Conservation (phyloP, 805 yeast species). For the Yarrowia divulgata region DNA sequence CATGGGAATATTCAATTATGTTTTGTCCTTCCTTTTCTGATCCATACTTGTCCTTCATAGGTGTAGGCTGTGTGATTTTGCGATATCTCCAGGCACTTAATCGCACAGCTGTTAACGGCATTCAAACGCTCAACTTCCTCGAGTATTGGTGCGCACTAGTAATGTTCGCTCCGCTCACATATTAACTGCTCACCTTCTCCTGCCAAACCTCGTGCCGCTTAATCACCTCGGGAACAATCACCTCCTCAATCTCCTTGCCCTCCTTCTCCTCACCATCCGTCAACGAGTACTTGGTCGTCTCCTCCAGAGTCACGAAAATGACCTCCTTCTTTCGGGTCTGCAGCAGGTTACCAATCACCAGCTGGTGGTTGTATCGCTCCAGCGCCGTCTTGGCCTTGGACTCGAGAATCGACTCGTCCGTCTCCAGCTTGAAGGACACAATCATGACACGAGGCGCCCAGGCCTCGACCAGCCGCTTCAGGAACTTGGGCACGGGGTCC, state of each 20-base stretch:
- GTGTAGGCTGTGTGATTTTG: no score
- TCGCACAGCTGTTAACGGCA: no score
- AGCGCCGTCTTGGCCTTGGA: slow-evolving; percentile 81
- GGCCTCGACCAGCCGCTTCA: slow-evolving; percentile 81
- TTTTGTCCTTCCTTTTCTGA: no score
- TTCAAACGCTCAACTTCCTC: no score
- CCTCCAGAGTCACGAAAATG: slow-evolving; percentile 72
- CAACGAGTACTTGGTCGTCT: slow-evolving; percentile 50
- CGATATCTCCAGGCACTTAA: no score
- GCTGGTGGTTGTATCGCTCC: slow-evolving; percentile 85
- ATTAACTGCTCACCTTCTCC: slow-evolving; percentile 41
- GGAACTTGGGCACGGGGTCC: slow-evolving; percentile 96
- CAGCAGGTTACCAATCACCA: slow-evolving; percentile 91
- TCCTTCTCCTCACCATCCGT: slow-evolving; percentile 53
- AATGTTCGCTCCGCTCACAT: no score
- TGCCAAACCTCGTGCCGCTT: slow-evolving; percentile 71
- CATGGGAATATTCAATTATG: no score
- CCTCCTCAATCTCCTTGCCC: slow-evolving; percentile 72
- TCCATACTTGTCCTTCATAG: no score
- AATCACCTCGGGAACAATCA: slow-evolving; percentile 81
- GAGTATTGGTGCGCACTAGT: no score
- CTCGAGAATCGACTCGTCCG: slow-evolving; percentile 74
- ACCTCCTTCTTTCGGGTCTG: slow-evolving; percentile 90
- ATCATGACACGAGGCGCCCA: slow-evolving; percentile 98
- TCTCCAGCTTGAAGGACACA: slow-evolving; percentile 91